These are phyloP conservation scores for Arctium minus DNA, from an alignment of 129 eudicot species.

Conservation along the genomic window DNA sequence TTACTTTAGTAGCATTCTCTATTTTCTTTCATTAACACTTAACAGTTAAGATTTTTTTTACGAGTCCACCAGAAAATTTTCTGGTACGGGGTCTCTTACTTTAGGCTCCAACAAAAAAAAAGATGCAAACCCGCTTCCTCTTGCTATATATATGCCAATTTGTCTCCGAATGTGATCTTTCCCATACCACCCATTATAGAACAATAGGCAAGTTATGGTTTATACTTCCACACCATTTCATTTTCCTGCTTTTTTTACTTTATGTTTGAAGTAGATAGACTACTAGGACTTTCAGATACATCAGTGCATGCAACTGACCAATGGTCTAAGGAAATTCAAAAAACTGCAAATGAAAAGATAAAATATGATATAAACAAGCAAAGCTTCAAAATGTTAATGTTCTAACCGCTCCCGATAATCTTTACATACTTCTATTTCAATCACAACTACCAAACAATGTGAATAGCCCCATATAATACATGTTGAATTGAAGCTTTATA, in stretches of 20 bases:
- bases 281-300: background rate
- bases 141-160: too few relatives aligned
- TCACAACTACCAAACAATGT: background rate
- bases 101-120: background rate
- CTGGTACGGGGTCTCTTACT: background rate
- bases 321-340: background rate
- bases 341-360: background rate
- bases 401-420: background rate
- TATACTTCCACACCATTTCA: background rate
- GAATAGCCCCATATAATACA: background rate
- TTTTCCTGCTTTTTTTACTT: background rate
- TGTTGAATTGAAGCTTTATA: background rate
- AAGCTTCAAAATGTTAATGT: background rate
- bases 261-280: conserved; percentile 5
- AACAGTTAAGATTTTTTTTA: background rate
- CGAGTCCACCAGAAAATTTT: background rate
- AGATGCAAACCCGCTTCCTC: background rate
- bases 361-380: background rate
- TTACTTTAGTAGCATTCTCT: background rate
- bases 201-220: background rate
- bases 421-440: background rate
- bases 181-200: too few relatives aligned
- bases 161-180: too few relatives aligned
- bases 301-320: background rate
- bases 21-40: background rate